Conservation (phyloP, 2,329 filamentous ascomycete species). For the Xylariaceae sp. region DNA sequence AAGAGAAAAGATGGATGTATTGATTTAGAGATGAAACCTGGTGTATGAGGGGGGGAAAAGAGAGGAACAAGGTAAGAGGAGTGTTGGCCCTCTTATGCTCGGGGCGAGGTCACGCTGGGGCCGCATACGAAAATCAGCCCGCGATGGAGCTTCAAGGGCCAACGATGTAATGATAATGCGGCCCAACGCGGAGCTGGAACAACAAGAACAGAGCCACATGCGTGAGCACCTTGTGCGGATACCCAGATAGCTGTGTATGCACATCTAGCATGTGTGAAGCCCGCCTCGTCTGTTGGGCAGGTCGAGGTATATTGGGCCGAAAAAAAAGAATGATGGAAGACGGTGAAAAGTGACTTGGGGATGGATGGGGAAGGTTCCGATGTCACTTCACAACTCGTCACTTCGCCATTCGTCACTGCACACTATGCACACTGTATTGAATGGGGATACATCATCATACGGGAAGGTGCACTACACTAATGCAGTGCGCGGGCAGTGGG, state of each 20-base stretch:
- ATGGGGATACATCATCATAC: too few relatives aligned
- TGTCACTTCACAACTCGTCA: background rate
- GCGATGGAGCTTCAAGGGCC: slow-evolving; percentile 10
- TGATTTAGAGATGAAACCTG: slow-evolving; percentile 28
- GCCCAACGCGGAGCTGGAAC: slow-evolving; percentile 26
- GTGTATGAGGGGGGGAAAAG: slow-evolving; percentile 22
- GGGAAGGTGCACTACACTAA: too few relatives aligned
- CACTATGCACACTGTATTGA: too few relatives aligned
- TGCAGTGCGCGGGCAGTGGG: too few relatives aligned
- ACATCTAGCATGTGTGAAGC: slow-evolving; percentile 20
- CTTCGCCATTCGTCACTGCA: too few relatives aligned
- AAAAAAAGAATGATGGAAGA: background rate
- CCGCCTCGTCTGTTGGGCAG: slow-evolving; percentile 2
- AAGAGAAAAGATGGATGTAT: slow-evolving; percentile 28
- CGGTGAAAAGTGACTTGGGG: background rate
- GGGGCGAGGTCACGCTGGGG: slow-evolving; percentile 24
- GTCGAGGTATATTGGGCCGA: slow-evolving; percentile 17
- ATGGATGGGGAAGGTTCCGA: background rate
- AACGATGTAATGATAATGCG: slow-evolving; percentile 19
- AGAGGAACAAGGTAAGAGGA: slow-evolving; percentile 24
- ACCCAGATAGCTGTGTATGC: slow-evolving; percentile 16
- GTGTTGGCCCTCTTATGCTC: slow-evolving; percentile 32
- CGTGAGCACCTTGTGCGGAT: slow-evolving; percentile 15
- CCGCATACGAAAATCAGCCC: slow-evolving; percentile 28
- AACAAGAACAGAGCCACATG: slow-evolving; percentile 16